Percentiles rank a stretch among this genome's conserved stretches.
Evolutionary conservation across 768 basidiomycete genomes (phyloP).

Genomic region (Tylopilus sp.): DNA sequence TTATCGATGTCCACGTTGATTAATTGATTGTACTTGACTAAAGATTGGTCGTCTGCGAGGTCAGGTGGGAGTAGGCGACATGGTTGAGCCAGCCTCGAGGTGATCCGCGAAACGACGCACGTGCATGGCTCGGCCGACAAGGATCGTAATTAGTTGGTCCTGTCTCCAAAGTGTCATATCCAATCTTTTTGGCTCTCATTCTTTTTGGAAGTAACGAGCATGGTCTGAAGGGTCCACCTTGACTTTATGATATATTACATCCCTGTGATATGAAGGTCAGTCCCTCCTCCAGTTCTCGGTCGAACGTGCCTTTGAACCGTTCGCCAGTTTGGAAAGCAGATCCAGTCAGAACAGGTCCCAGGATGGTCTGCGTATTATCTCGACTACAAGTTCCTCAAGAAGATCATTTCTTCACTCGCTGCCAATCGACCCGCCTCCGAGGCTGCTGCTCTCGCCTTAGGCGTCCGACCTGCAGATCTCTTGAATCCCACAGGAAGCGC

Average conservation of each 20-base stretch:
- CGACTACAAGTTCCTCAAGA: conserved; percentile 98
- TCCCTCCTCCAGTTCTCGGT: not conserved
- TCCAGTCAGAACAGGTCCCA: conserved; percentile 92
- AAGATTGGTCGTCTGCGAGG: not conserved
- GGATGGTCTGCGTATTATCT: conserved; percentile 96
- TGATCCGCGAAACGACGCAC: conserved; percentile 16
- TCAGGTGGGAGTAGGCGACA: not conserved
- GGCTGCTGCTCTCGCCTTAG: conserved; percentile 81
- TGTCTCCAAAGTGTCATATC: conserved; percentile 13
- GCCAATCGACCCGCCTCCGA: conserved; percentile 89
- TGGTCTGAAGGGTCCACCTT: conserved; percentile 23
- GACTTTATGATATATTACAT: conserved; percentile 10
- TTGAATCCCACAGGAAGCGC: conserved; percentile 33
- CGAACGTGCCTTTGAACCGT: not conserved
- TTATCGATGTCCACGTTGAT: conserved; percentile 7
- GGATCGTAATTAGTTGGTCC: not conserved
- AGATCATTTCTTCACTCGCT: conserved; percentile 94
- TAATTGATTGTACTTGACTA: not conserved
- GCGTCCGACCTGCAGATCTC: conserved; percentile 67
- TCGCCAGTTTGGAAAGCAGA: conserved; percentile 92
- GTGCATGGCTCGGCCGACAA: conserved; percentile 13
- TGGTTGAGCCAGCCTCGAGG: not conserved
- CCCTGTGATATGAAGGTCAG: conserved; percentile 31
- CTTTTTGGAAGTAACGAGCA: conserved; percentile 20
- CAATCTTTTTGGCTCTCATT: not conserved